These are phyloP conservation scores for Pseudozyma pruni DNA, from an alignment of 1,284 basidiomycete genomes.

Conservation along the genomic window DNA sequence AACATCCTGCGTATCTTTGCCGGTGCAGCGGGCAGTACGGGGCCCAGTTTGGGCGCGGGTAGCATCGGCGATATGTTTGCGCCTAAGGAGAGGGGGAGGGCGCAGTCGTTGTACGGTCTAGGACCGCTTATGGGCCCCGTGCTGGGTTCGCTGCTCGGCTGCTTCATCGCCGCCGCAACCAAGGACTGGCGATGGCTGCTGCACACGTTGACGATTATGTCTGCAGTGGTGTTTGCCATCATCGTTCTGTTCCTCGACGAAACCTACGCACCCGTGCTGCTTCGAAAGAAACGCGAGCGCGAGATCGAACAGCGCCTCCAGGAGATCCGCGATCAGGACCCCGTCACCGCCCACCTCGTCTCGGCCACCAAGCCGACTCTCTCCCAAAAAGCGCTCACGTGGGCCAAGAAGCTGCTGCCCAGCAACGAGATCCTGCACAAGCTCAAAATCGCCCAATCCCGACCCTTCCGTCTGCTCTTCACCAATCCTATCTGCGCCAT, in stretches of 20 bases:
- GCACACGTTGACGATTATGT: conserved; percentile 52
- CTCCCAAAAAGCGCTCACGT: not conserved
- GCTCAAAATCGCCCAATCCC: conserved; percentile 61
- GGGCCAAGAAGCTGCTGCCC: conserved; percentile 4
- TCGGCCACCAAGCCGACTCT: not conserved
- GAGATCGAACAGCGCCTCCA: conserved; percentile 17
- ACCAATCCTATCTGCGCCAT: conserved; percentile 66
- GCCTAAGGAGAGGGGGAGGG: conserved; percentile 50
- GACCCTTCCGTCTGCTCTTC: conserved; percentile 68
- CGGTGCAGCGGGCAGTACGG: conserved; percentile 53
- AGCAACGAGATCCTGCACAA: conserved; percentile 26
- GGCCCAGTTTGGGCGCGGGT: conserved; percentile 57
- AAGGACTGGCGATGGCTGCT: conserved; percentile 56
- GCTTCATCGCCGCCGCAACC: conserved; percentile 45
- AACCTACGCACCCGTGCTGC: conserved; percentile 55
- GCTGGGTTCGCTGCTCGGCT: conserved; percentile 54
- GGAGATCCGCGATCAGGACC: conserved; percentile 22
- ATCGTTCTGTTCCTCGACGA: conserved; percentile 46
- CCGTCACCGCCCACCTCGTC: conserved; percentile 4
- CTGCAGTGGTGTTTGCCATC: conserved; percentile 17
- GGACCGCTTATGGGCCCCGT: conserved; percentile 61
- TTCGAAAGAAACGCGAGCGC: conserved; percentile 46
- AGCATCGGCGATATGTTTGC: conserved; percentile 63
- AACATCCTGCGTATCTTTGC: conserved; percentile 56
- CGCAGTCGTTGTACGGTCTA: conserved; percentile 53